Base-by-base conservation (phyloP, 2,329 filamentous ascomycete species). In the Herpotrichia juniperi region DNA sequence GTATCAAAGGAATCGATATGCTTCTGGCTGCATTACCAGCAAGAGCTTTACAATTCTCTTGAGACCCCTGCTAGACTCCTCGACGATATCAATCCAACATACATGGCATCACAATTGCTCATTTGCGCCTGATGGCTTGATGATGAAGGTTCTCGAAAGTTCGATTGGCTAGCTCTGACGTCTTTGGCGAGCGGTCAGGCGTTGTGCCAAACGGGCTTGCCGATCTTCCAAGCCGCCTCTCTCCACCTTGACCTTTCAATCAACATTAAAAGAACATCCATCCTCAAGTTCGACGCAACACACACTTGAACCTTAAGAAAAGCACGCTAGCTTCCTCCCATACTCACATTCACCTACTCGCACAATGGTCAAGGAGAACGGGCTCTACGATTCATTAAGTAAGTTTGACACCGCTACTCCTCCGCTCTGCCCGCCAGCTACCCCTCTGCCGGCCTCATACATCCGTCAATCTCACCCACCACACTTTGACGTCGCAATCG, bases 341-440 rank as follows among this genome's bases (percentile, higher is more conserved):
- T 25, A 21, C n/a, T 3, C 40, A 4, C 19, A 24, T 43, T n/a
- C 12, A 3, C 30, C n/a, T 19, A 43, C 26, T 16, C n/a, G 28
- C 75, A 85, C 64, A 62, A 97, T 97, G 93, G 91, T 96, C 64
- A 89, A 91, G 67, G 93, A 97, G 81, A 94, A 90, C 47, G 96
- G 96, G 78, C 87, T 97, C 58, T 99, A 99, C 81, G 91, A 97
- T 76, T 83, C 86, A 58, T 82, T 99, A 67, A 81, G 74, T 76
- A 71, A 45, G 74, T 67, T 56, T 54, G 47, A 50, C 44, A 40
- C 40, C 39, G 25, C 32, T 22, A 2, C 11, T 9, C 40, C 39
- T 22, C 32, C 28, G 3, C 11, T 9, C 34, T 14, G 17, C 26
- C 28, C 53, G 42, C 49, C n/a, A 19, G 32, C 42, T 66, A 51